Evolutionary conservation across 1,139 yeast species (phyloP).

Genomic region (Blastobotrys capitulatus): DNA sequence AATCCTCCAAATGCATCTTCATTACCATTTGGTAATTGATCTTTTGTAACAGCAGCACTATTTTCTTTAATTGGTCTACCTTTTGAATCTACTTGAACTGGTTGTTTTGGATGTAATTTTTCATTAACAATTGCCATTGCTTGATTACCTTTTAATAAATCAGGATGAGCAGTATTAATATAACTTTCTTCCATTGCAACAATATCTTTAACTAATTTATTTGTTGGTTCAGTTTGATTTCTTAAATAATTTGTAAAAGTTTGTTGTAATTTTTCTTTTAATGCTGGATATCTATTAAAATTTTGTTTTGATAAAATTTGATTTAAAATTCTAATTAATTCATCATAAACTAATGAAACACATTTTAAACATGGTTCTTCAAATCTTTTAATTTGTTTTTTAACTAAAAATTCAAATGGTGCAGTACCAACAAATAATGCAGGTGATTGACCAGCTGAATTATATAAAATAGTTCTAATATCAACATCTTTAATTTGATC

Average conservation of each 20-base stretch:
- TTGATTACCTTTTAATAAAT: constrained; percentile 85
- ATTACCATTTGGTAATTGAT: constrained; percentile 16
- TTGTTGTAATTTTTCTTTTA: constrained; percentile 80
- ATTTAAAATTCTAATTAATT: constrained; percentile 82
- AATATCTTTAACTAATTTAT: constrained; percentile 74
- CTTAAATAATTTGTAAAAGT: constrained; percentile 77
- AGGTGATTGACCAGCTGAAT: constrained; percentile 95
- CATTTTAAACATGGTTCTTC: constrained; percentile 94
- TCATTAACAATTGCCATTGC: constrained; percentile 95
- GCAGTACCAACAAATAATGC: constrained; percentile 94
- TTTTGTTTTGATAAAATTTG: constrained; percentile 80
- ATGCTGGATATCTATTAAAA: constrained; percentile 83
- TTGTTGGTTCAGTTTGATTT: constrained; percentile 78
- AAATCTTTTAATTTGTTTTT: constrained; percentile 89
- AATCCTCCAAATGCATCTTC: constrained; percentile 52
- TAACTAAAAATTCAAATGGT: constrained; percentile 92
- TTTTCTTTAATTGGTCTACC: constrained; percentile 50
- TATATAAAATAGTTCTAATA: constrained; percentile 89
- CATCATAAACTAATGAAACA: constrained; percentile 88
- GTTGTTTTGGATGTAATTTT: constrained; percentile 69
- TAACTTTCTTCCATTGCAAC: constrained; percentile 85
- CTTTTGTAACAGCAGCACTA: constrained; percentile 22
- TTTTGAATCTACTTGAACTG: constrained; percentile 83
- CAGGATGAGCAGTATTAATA: constrained; percentile 97
- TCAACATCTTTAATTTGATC: constrained; percentile 96